Evolutionary conservation across 176 grass and related monocot genomes (phyloP).

Genomic region (Rhynchospora pubera): DNA sequence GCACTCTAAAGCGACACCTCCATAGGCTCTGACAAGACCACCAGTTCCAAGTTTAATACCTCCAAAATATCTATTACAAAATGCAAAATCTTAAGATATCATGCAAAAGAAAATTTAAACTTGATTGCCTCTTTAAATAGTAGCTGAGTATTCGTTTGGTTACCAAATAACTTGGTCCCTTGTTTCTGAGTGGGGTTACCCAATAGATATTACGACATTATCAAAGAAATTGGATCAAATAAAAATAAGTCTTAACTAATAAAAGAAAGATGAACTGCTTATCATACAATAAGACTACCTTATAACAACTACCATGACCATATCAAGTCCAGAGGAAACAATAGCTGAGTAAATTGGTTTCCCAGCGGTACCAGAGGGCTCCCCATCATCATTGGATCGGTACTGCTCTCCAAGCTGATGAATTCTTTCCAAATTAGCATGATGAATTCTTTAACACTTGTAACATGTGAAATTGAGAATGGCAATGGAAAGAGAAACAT

Average conservation of each 20-base stretch:
- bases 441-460: neutral
- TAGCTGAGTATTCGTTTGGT: constrained; percentile 22
- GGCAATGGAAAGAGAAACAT: neutral
- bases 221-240: constrained; percentile 45
- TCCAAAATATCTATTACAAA: constrained; percentile 62
- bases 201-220: constrained; percentile 71
- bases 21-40: constrained; percentile 88
- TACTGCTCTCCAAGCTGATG: constrained; percentile 78
- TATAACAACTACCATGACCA: constrained; percentile 87
- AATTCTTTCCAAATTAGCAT: no score
- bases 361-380: constrained; percentile 85
- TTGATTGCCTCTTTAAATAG: neutral
- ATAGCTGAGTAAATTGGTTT: constrained; percentile 98
- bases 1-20: constrained; percentile 80
- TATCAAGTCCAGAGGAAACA: constrained; percentile 80
- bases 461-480: neutral
- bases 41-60: constrained; percentile 94
- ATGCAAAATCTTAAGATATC: neutral
- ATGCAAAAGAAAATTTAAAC: neutral
- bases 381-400: constrained; percentile 78
- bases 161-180: constrained; percentile 49
- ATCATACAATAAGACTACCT: constrained; percentile 55
- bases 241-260: neutral
- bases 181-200: constrained; percentile 54
- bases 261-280: neutral